These are phyloP conservation scores for Trichoderma harzianum DNA, from an alignment of 2,329 filamentous ascomycete genomes.

Conservation along the genomic window DNA sequence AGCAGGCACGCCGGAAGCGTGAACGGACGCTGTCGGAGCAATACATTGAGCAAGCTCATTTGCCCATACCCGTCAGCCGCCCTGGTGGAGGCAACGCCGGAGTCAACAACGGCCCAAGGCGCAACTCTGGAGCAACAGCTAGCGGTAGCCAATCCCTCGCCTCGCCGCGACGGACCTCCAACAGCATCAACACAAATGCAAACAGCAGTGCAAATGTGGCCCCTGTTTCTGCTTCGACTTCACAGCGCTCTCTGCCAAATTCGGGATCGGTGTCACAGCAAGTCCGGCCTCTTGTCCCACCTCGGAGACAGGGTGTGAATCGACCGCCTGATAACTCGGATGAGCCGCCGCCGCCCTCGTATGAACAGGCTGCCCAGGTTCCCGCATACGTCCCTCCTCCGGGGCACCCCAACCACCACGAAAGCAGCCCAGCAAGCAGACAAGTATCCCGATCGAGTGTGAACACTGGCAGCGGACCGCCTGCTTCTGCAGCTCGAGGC, in stretches of 20 bases:
- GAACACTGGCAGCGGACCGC: background rate
- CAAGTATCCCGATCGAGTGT: background rate
- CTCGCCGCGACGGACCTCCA: conserved; percentile 27
- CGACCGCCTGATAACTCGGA: conserved; percentile 41
- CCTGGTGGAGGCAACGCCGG: conserved; percentile 13
- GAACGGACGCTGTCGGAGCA: conserved; percentile 67
- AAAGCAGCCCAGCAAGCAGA: conserved; percentile 31
- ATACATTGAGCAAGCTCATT: conserved; percentile 60
- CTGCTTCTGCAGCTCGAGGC: background rate
- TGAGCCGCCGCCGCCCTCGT: conserved; percentile 55
- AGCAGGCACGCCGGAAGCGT: conserved; percentile 59
- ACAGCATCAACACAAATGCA: conserved; percentile 21
- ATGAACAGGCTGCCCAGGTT: conserved; percentile 54
- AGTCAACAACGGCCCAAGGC: conserved; percentile 3
- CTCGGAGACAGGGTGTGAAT: conserved; percentile 36
- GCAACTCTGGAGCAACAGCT: conserved; percentile 24
- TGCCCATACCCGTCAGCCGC: conserved; percentile 28
- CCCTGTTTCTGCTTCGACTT: background rate
- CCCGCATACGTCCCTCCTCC: conserved; percentile 50
- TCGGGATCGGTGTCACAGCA: conserved; percentile 26
- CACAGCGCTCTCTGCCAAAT: background rate
- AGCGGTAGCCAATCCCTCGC: conserved; percentile 10
- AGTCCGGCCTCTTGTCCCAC: conserved; percentile 43
- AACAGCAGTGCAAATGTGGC: conserved; percentile 18
- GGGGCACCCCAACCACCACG: conserved; percentile 49